phyloP scores from a whole-genome alignment of 2,329 filamentous ascomycete genomes.

The Fusarium keratoplasticum region DNA sequence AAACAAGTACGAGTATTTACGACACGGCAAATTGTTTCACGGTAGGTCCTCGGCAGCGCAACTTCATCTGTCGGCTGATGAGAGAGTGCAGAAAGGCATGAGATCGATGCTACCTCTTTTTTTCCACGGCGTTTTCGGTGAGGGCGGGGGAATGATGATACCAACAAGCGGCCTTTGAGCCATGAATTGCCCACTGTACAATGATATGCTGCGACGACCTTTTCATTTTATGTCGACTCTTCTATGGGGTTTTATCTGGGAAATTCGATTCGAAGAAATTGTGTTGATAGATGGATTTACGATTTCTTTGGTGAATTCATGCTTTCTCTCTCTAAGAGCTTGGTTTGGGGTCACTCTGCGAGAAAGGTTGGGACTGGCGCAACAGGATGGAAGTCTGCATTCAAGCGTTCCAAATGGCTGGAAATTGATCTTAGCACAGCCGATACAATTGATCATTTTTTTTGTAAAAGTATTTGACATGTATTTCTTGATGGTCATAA shows the following conservation, averaged over 20 bases:
- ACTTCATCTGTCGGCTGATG: conserved; percentile 20
- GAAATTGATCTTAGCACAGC: background rate
- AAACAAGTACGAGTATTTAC: background rate
- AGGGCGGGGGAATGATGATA: background rate
- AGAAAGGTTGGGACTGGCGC: background rate
- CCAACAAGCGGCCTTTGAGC: background rate
- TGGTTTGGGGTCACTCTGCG: background rate
- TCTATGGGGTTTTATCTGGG: background rate
- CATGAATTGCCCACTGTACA: conserved; percentile 3
- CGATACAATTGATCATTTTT: background rate
- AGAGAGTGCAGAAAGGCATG: conserved; percentile 21
- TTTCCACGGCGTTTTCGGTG: conserved; percentile 18
- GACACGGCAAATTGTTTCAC: background rate
- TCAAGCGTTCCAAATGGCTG: background rate
- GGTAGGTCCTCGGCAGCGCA: conserved; percentile 17
- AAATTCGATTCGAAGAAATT: background rate
- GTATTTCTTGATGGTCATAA: background rate
- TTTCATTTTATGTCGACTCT: background rate
- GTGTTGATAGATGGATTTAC: conserved; percentile 1
- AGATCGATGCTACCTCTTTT: conserved; percentile 7
- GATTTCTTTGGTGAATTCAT: background rate
- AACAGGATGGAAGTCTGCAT: background rate
- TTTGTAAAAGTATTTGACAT: background rate
- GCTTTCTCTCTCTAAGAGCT: background rate
- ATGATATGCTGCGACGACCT: conserved; percentile 1